Evolutionary conservation across 1,284 basidiomycete genomes (phyloP).

Genomic region (Sporisorium reilianum): DNA sequence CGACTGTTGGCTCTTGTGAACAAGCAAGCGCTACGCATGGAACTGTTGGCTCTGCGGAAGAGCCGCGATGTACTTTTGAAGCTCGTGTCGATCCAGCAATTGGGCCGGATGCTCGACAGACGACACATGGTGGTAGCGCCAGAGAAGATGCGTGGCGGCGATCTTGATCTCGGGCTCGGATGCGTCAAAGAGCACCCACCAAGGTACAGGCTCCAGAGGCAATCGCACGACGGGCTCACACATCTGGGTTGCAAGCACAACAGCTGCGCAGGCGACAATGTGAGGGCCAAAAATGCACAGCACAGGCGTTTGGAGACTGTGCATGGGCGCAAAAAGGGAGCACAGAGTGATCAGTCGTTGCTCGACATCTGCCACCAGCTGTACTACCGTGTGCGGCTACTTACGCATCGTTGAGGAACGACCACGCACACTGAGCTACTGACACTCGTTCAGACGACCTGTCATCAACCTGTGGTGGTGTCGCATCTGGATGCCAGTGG

Average conservation of each 20-base stretch:
- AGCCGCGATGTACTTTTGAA: slow-evolving; percentile 18
- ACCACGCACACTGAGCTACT: slow-evolving; percentile 68
- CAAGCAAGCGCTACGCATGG: not conserved
- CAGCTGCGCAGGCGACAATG: slow-evolving; percentile 81
- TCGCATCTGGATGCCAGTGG: not conserved
- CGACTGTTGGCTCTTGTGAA: not conserved
- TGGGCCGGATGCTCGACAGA: not conserved
- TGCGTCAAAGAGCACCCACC: slow-evolving; percentile 71
- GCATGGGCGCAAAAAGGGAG: not conserved
- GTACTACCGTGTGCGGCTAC: slow-evolving; percentile 16
- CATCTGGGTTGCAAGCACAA: slow-evolving; percentile 57
- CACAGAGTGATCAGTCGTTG: not conserved
- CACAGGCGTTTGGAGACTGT: slow-evolving; percentile 87
- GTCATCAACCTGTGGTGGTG: not conserved
- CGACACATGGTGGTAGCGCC: slow-evolving; percentile 51
- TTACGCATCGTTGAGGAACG: slow-evolving; percentile 70
- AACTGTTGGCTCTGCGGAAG: not conserved
- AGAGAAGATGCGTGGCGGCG: slow-evolving; percentile 52
- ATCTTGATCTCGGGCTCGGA: slow-evolving; percentile 53
- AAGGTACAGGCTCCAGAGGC: slow-evolving; percentile 67
- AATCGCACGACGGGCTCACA: slow-evolving; percentile 53
- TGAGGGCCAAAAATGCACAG: slow-evolving; percentile 89
- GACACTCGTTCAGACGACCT: not conserved
- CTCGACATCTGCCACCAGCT: not conserved
- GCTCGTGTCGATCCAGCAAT: slow-evolving; percentile 24